Conservation (phyloP, 2,329 filamentous ascomycete species). For the Talaromyces amestolkiae region DNA sequence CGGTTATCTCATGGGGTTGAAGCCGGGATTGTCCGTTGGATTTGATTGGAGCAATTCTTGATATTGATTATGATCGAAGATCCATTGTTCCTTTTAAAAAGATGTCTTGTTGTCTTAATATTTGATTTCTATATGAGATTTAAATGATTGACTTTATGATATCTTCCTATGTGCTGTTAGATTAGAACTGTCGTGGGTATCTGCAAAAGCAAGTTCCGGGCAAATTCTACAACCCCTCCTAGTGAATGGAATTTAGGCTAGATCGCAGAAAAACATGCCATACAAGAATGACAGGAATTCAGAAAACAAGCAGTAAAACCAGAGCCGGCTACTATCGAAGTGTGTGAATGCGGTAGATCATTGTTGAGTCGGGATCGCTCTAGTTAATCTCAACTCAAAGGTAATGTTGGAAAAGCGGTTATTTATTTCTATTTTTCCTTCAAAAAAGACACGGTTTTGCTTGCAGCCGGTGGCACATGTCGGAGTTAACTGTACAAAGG, state of each 20-base stretch:
- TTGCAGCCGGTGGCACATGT: conserved; percentile 1
- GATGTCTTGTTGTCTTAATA: too few relatives aligned
- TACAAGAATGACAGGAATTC: neutral
- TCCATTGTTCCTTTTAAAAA: neutral
- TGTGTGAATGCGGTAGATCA: neutral
- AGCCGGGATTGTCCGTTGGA: conserved; percentile 5
- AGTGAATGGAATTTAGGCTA: neutral
- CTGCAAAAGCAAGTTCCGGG: neutral
- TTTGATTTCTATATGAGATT: too few relatives aligned
- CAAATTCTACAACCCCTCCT: neutral
- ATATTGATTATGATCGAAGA: neutral
- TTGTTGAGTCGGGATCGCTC: neutral
- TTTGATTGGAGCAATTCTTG: conserved; percentile 1
- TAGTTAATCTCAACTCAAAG: neutral
- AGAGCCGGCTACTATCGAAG: neutral
- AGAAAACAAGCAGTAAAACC: neutral
- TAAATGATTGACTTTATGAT: neutral
- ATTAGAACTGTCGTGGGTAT: neutral
- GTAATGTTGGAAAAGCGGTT: neutral
- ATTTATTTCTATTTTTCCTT: neutral
- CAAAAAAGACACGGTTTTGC: neutral
- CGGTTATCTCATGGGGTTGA: neutral
- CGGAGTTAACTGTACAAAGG: conserved; percentile 14
- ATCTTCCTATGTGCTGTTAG: neutral
- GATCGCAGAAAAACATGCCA: neutral